These are phyloP conservation scores for Pisolithus sp. DNA, from an alignment of 768 basidiomycete genomes.

Conservation along the genomic window DNA sequence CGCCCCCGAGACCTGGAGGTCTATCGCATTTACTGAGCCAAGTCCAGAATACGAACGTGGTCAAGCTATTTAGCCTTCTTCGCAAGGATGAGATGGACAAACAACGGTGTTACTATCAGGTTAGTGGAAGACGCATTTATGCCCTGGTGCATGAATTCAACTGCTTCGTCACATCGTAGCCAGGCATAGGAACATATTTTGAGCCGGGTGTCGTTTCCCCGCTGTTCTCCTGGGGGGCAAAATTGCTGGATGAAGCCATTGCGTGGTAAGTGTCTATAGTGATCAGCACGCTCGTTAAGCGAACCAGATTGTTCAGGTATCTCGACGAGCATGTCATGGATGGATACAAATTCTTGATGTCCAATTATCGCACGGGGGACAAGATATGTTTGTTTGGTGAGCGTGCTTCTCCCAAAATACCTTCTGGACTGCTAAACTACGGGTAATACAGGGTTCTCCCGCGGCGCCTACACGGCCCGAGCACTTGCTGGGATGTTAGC, in stretches of 20 bases:
- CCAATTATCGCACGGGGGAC: slow-evolving; percentile 67
- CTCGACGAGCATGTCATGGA: slow-evolving; percentile 65
- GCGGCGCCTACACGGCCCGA: slow-evolving; percentile 60
- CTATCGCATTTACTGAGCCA: background rate
- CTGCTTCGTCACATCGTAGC: slow-evolving; percentile 22
- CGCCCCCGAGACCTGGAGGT: background rate
- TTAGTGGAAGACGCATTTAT: slow-evolving; percentile 16
- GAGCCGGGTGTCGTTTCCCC: slow-evolving; percentile 64
- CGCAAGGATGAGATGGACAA: slow-evolving; percentile 47
- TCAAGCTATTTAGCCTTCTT: slow-evolving; percentile 62
- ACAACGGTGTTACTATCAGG: slow-evolving; percentile 71
- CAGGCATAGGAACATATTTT: slow-evolving; percentile 46
- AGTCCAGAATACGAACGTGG: slow-evolving; percentile 58
- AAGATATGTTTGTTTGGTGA: slow-evolving; percentile 69
- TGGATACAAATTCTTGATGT: slow-evolving; percentile 76
- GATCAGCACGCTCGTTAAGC: background rate
- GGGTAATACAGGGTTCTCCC: slow-evolving; percentile 56
- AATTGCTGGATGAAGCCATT: slow-evolving; percentile 58
- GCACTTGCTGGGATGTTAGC: slow-evolving; percentile 71
- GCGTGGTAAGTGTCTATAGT: slow-evolving; percentile 49
- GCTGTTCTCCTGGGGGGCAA: slow-evolving; percentile 50
- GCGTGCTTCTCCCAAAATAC: slow-evolving; percentile 2
- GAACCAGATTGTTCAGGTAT: slow-evolving; percentile 39
- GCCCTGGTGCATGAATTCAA: background rate
- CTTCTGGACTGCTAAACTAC: slow-evolving; percentile 9